Evolutionary conservation across 1,139 yeast species (phyloP).

Genomic region (Magnusiomyces paraingens): DNA sequence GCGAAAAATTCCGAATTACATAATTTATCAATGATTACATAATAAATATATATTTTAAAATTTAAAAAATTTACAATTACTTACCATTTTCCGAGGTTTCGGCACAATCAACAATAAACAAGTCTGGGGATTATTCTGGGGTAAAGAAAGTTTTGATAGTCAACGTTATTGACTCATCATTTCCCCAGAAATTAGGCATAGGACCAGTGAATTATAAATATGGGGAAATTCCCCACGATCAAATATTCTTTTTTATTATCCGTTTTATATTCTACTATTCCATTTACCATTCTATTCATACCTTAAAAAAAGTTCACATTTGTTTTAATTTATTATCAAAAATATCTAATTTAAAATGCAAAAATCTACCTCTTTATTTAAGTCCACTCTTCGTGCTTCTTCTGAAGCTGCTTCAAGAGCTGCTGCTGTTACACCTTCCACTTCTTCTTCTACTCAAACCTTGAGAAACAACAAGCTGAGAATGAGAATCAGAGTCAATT

Average conservation of each 20-base stretch:
- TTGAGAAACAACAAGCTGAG: background rate
- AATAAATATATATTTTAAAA: too few species aligned
- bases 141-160: too few species aligned
- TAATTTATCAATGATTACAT: too few species aligned
- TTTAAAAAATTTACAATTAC: too few species aligned
- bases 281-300: background rate
- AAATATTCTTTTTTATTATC: background rate
- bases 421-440: background rate
- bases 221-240: too few species aligned
- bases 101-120: too few species aligned
- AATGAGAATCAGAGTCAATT: constrained; percentile 10
- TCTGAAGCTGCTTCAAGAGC: constrained; percentile 2
- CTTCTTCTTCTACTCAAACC: background rate
- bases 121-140: too few species aligned
- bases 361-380: background rate
- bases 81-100: too few species aligned
- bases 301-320: background rate
- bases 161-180: too few species aligned
- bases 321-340: background rate
- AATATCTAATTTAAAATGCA: background rate
- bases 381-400: background rate
- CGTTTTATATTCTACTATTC: background rate
- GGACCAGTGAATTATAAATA: too few species aligned
- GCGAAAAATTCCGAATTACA: too few species aligned
- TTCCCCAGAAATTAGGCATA: too few species aligned